These are phyloP conservation scores for Ustilago cynodontis DNA, from an alignment of 1,284 basidiomycete genomes.

Conservation along the genomic window DNA sequence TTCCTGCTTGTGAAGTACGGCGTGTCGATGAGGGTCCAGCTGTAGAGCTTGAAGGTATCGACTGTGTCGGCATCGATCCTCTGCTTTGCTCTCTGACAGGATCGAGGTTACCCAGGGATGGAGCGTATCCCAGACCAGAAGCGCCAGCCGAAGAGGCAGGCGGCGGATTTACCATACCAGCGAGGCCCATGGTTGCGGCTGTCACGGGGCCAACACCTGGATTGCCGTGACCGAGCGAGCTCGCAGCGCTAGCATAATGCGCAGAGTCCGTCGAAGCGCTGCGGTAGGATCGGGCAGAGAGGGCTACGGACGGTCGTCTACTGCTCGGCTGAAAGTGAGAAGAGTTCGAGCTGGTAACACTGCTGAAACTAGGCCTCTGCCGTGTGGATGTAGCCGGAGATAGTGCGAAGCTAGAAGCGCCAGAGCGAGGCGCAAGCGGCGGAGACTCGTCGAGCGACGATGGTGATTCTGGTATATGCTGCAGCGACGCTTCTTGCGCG, in stretches of 20 bases:
- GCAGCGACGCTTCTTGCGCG: slow-evolving; percentile 7
- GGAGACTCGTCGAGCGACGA: slow-evolving; percentile 17
- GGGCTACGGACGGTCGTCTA: slow-evolving; percentile 19
- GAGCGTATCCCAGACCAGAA: slow-evolving; percentile 7
- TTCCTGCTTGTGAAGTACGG: not conserved
- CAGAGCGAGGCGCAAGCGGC: slow-evolving; percentile 3
- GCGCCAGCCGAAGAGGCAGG: slow-evolving; percentile 24
- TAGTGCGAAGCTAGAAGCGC: not conserved
- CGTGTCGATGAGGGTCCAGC: not conserved
- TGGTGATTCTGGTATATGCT: not conserved
- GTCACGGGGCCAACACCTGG: not conserved
- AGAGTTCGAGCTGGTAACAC: slow-evolving; percentile 20
- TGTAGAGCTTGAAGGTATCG: not conserved
- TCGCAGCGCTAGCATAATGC: slow-evolving; percentile 12
- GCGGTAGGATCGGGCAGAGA: slow-evolving; percentile 18
- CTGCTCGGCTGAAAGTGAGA: slow-evolving; percentile 11
- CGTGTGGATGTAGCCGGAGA: slow-evolving; percentile 7
- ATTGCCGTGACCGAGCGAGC: slow-evolving; percentile 14
- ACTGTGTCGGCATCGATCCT: not conserved
- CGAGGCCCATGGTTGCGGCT: slow-evolving; percentile 15
- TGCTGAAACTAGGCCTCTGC: slow-evolving; percentile 29
- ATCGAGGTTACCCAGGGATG: slow-evolving; percentile 15
- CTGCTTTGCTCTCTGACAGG: slow-evolving; percentile 22
- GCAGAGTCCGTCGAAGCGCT: slow-evolving; percentile 24
- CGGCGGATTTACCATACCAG: slow-evolving; percentile 29